Evolutionary conservation across 495 filamentous ascomycete genomes (phyloP).

Genomic region (Friedmanniomyces endolithicus): DNA sequence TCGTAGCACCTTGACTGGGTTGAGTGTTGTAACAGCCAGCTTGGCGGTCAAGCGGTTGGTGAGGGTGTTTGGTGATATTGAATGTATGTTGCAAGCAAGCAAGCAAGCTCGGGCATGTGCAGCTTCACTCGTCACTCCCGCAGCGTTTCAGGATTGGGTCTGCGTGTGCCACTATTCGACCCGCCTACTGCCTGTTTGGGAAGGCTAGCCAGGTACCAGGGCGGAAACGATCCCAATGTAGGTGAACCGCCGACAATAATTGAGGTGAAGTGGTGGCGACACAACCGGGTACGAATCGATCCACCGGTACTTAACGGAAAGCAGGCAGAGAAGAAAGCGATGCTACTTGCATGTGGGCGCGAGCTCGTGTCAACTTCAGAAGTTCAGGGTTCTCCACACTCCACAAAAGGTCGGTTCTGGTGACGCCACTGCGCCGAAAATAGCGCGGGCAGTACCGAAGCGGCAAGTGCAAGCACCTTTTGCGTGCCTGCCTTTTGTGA

Average conservation of each 20-base stretch:
- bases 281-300: too few species aligned
- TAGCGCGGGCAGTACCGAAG: background rate
- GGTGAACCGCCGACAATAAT: too few species aligned
- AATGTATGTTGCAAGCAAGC: background rate
- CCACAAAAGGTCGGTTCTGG: background rate
- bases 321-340: background rate
- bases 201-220: background rate
- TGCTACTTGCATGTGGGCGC: background rate
- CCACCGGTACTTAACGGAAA: too few species aligned
- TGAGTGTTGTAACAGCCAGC: constrained; percentile 6
- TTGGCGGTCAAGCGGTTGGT: background rate
- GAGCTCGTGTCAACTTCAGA: background rate
- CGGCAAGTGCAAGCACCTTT: background rate
- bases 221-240: too few species aligned
- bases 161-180: too few species aligned
- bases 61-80: background rate
- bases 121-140: background rate
- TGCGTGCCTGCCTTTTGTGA: background rate
- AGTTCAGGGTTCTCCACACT: background rate
- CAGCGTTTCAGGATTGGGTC: background rate
- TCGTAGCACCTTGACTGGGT: constrained; percentile 10
- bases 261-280: background rate
- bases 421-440: background rate
- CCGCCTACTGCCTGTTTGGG: too few species aligned
- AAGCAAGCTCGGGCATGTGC: background rate